Percentiles rank a stretch among this genome's conserved stretches.
phyloP scores from a whole-genome alignment of 306 rosid genomes.

The Canavalia ensiformis region DNA sequence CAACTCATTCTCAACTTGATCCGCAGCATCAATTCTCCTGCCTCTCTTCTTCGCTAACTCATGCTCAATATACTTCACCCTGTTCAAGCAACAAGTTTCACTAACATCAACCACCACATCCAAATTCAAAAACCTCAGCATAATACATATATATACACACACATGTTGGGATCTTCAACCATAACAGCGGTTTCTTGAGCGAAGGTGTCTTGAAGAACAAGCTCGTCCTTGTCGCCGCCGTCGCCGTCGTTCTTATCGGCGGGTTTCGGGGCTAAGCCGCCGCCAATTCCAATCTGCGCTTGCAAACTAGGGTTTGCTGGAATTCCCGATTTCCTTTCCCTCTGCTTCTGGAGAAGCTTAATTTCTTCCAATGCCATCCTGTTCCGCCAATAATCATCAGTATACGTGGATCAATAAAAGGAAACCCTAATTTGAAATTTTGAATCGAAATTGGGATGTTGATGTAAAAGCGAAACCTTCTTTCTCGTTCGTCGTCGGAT shows the following conservation, averaged over 20 bases:
- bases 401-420: not conserved
- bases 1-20: constrained; percentile 83
- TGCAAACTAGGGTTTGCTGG: constrained; percentile 63
- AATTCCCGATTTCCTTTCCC: constrained; percentile 90
- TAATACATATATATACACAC: constrained; percentile 8
- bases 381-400: constrained; percentile 4
- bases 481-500: constrained; percentile 72
- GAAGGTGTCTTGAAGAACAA: constrained; percentile 88
- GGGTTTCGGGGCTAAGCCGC: constrained; percentile 49
- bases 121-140: constrained; percentile 18
- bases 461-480: constrained; percentile 59
- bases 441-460: not conserved
- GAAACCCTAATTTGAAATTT: constrained; percentile 35
- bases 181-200: constrained; percentile 95
- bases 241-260: constrained; percentile 56
- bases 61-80: constrained; percentile 80
- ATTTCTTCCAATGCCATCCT: constrained; percentile 95
- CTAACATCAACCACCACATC: constrained; percentile 25
- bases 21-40: constrained; percentile 60
- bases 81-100: constrained; percentile 45
- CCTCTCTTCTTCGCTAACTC: constrained; percentile 98
- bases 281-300: constrained; percentile 40
- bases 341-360: constrained; percentile 88
- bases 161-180: constrained; percentile 98
- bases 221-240: constrained; percentile 80